Evolutionary conservation across 1,139 yeast species (phyloP).

Genomic region (Saccharomyces hybrid): DNA sequence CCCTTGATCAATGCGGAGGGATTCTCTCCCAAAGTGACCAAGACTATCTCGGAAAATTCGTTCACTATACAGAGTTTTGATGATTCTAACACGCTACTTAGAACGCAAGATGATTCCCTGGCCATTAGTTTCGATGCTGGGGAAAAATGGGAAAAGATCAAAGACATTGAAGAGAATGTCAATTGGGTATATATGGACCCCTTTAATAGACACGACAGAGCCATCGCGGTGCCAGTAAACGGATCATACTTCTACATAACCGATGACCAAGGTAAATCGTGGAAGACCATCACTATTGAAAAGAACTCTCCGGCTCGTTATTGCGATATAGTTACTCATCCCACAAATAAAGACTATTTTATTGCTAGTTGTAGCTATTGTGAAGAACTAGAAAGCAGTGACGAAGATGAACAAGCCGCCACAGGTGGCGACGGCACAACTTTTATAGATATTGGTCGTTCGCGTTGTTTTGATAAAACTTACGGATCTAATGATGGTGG

Average conservation of each 20-base stretch:
- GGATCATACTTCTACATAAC: slow-evolving; percentile 15
- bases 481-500: slow-evolving; percentile 16
- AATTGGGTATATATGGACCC: slow-evolving; percentile 13
- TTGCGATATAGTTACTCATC: slow-evolving; percentile 8
- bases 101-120: slow-evolving; percentile 9
- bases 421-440: no score
- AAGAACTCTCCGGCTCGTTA: background rate
- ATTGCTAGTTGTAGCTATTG: slow-evolving; percentile 8
- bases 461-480: background rate
- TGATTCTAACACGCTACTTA: slow-evolving; percentile 22
- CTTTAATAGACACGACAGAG: slow-evolving; percentile 17
- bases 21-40: slow-evolving; percentile 17
- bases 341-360: slow-evolving; percentile 9
- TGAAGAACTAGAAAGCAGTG: background rate
- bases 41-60: slow-evolving; percentile 5
- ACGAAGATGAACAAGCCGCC: background rate
- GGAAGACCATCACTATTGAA: slow-evolving; percentile 12
- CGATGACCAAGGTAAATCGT: slow-evolving; percentile 23
- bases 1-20: slow-evolving; percentile 6
- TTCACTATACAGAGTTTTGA: slow-evolving; percentile 20
- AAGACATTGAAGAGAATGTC: slow-evolving; percentile 7
- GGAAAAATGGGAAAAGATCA: slow-evolving; percentile 18
- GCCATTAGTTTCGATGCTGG: slow-evolving; percentile 24
- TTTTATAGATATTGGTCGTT: no score
- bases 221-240: slow-evolving; percentile 11